A percentile compares a stretch with the other conserved stretches of the same genome.
Conservation (phyloP, 352 stramenopile species). For the Peronosclerospora sorghi region DNA sequence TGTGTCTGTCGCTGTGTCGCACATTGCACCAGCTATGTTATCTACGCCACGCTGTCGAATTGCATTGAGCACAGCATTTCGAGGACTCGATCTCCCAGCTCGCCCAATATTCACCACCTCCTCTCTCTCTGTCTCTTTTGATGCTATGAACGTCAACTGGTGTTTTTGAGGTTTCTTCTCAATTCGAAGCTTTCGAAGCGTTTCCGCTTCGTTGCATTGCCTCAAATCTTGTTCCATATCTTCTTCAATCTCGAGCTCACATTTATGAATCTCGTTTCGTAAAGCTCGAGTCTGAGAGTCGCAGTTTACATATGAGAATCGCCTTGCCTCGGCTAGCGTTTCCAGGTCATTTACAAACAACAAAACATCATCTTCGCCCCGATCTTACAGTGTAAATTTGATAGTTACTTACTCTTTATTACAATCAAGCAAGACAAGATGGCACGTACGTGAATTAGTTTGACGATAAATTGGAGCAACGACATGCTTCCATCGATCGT, state of each 20-base stretch:
- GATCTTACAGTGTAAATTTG: slow-evolving; percentile 28
- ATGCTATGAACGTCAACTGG: neutral
- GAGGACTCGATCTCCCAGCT: slow-evolving; percentile 3
- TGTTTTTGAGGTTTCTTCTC: slow-evolving; percentile 11
- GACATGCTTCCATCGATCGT: slow-evolving; percentile 63
- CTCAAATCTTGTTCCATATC: slow-evolving; percentile 49
- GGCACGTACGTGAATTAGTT: slow-evolving; percentile 56
- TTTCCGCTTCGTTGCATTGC: slow-evolving; percentile 39
- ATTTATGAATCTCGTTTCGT: slow-evolving; percentile 36
- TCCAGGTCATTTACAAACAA: slow-evolving; percentile 54
- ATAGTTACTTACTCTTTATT: neutral
- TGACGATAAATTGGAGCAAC: slow-evolving; percentile 67
- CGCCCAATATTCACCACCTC: neutral
- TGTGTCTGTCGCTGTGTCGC: neutral
- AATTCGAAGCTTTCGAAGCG: slow-evolving; percentile 20
- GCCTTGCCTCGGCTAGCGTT: slow-evolving; percentile 38
- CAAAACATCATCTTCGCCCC: slow-evolving; percentile 57
- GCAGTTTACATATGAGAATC: slow-evolving; percentile 62
- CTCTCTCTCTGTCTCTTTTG: neutral
- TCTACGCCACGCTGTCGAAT: slow-evolving; percentile 16
- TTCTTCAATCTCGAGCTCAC: slow-evolving; percentile 49
- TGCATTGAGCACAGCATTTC: slow-evolving; percentile 16
- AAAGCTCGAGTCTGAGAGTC: slow-evolving; percentile 38
- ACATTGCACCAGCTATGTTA: neutral
- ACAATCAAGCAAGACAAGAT: neutral